Conservation (phyloP, 345 rosid species). For the Corchorus capsularis region DNA sequence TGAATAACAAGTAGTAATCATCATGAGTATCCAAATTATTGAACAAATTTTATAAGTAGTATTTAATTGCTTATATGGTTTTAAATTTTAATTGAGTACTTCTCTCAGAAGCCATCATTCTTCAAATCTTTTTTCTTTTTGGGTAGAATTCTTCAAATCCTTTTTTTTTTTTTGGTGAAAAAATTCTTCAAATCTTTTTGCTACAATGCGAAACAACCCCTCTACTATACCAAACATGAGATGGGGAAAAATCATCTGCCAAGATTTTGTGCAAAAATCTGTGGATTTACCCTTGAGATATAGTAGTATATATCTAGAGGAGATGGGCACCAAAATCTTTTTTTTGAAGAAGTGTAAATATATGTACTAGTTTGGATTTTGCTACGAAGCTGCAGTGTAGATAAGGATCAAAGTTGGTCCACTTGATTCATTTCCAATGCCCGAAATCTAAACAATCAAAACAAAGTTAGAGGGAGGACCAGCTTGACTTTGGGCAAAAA, state of each 20-base stretch:
- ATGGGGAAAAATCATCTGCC: no score
- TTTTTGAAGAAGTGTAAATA: neutral
- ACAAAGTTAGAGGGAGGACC: neutral
- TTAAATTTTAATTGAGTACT: no score
- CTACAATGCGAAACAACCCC: no score
- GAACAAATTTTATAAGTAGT: no score
- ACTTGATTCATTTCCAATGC: neutral
- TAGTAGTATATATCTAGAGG: neutral
- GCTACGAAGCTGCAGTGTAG: neutral
- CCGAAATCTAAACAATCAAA: conserved; percentile 9
- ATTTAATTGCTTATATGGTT: no score
- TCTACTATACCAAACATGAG: neutral
- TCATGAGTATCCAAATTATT: no score
- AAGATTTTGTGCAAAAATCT: no score
- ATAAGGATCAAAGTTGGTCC: neutral
- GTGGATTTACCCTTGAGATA: neutral
- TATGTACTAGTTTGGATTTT: neutral
- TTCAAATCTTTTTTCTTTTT: neutral
- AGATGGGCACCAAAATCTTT: neutral
- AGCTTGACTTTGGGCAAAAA: neutral
- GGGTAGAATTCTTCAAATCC: neutral
- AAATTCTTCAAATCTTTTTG: no score
- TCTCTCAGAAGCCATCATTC: neutral
- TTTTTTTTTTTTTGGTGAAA: no score
- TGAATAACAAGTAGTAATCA: no score